phyloP scores from a whole-genome alignment of 495 filamentous ascomycete genomes.

The Cercophora sp. region DNA sequence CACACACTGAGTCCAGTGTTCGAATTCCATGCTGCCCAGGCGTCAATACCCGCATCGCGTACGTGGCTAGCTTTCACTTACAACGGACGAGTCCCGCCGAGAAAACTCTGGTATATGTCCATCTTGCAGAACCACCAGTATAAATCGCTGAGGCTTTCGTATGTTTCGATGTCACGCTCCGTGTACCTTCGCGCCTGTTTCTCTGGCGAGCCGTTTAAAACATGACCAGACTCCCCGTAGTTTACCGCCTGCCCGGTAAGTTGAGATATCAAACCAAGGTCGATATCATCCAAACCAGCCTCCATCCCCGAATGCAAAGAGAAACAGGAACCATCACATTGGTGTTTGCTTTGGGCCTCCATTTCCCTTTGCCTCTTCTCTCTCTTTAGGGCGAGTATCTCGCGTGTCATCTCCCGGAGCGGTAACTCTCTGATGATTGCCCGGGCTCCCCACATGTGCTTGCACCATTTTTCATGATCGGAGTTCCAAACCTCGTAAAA shows the following conservation, averaged over 20 bases:
- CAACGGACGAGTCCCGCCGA: constrained; percentile 82
- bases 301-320: constrained; percentile 15
- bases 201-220: constrained; percentile 1
- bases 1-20: constrained; percentile 76
- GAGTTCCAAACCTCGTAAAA: constrained; percentile 95
- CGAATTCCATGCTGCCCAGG: constrained; percentile 65
- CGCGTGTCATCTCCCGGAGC: constrained; percentile 63
- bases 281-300: constrained; percentile 25
- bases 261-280: constrained; percentile 33
- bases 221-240: constrained; percentile 27
- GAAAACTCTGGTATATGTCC: constrained; percentile 83
- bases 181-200: constrained; percentile 40
- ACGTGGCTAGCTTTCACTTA: constrained; percentile 45
- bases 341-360: constrained; percentile 21
- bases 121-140: constrained; percentile 98
- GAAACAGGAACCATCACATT: constrained; percentile 17
- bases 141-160: constrained; percentile 77
- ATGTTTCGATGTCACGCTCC: constrained; percentile 70
- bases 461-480: constrained; percentile 94
- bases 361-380: constrained; percentile 27
- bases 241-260: constrained; percentile 35
- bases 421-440: constrained; percentile 82
- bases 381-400: constrained; percentile 58
- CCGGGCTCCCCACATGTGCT: constrained; percentile 78
- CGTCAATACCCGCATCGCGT: constrained; percentile 9